phyloP scores from a whole-genome alignment of 2,329 filamentous ascomycete genomes.

The Paracamarosporium sp. region DNA sequence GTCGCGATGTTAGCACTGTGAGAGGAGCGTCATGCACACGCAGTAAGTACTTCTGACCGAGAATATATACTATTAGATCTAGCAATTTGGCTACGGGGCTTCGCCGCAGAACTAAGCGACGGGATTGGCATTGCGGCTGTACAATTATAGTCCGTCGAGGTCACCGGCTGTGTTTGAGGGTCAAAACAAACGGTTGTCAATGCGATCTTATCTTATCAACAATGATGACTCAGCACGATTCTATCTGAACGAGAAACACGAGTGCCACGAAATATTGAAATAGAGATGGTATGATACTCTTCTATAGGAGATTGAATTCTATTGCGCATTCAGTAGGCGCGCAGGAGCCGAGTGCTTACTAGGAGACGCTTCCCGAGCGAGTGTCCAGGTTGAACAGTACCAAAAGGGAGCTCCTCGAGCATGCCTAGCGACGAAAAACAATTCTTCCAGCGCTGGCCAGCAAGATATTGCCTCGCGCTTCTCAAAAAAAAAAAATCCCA shows the following conservation, averaged over 20 bases:
- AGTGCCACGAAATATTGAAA: neutral
- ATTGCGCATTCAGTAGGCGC: slow-evolving; percentile 16
- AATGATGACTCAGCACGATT: slow-evolving; percentile 6
- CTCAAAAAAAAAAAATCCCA: no score
- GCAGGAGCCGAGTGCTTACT: slow-evolving; percentile 31
- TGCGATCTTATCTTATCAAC: slow-evolving; percentile 7
- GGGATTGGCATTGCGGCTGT: slow-evolving; percentile 27
- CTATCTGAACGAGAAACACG: neutral
- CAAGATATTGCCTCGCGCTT: neutral
- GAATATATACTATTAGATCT: slow-evolving; percentile 18
- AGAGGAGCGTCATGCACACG: neutral
- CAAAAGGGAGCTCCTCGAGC: neutral
- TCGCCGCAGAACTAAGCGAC: slow-evolving; percentile 25
- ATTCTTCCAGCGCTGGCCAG: neutral
- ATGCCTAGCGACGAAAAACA: neutral
- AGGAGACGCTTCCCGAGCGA: slow-evolving; percentile 19
- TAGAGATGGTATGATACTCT: neutral
- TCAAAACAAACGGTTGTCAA: slow-evolving; percentile 14
- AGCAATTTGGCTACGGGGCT: slow-evolving; percentile 20
- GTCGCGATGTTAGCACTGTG: neutral
- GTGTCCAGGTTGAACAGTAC: neutral
- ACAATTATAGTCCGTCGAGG: neutral
- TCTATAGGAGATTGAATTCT: slow-evolving; percentile 12
- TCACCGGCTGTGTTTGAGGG: neutral
- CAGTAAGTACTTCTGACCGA: slow-evolving; percentile 14